phyloP scores from a whole-genome alignment of 129 eudicot genomes.

The Escallonia rubra region DNA sequence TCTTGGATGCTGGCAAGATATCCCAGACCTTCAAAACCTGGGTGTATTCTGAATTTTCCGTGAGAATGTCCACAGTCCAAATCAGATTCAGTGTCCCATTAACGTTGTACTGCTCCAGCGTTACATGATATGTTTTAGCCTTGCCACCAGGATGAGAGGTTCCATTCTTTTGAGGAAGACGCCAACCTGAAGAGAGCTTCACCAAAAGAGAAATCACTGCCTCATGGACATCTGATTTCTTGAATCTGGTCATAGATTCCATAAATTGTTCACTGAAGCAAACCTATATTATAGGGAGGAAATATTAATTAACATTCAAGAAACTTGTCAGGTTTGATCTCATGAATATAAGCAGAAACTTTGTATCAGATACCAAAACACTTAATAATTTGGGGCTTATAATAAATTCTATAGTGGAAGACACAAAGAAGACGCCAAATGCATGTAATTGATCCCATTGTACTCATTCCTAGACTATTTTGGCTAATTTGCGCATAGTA shows the following conservation, averaged over 20 bases:
- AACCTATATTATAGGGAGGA: conserved; percentile 17
- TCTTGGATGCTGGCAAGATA: conserved; percentile 30
- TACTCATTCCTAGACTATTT: too few species aligned
- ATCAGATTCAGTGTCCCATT: conserved; percentile 21
- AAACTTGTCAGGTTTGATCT: neutral
- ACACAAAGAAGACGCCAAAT: neutral
- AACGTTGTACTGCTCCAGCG: conserved; percentile 7
- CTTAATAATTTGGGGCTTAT: neutral
- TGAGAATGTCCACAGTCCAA: conserved; percentile 46
- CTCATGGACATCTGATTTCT: conserved; percentile 8
- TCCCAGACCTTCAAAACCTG: conserved; percentile 63
- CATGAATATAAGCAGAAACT: neutral
- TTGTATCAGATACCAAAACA: neutral
- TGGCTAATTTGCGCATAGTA: too few species aligned
- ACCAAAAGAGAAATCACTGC: neutral
- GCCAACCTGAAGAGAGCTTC: conserved; percentile 24
- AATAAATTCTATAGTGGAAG: neutral
- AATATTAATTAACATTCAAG: neutral
- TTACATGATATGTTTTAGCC: neutral
- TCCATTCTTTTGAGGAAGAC: neutral
- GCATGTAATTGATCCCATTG: neutral
- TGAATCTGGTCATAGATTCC: neutral
- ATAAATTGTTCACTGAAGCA: conserved; percentile 24
- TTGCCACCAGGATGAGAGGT: neutral
- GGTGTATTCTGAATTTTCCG: conserved; percentile 26